Conservation (phyloP, 352 stramenopile genomes). For the Pythium oligandrum region DNA sequence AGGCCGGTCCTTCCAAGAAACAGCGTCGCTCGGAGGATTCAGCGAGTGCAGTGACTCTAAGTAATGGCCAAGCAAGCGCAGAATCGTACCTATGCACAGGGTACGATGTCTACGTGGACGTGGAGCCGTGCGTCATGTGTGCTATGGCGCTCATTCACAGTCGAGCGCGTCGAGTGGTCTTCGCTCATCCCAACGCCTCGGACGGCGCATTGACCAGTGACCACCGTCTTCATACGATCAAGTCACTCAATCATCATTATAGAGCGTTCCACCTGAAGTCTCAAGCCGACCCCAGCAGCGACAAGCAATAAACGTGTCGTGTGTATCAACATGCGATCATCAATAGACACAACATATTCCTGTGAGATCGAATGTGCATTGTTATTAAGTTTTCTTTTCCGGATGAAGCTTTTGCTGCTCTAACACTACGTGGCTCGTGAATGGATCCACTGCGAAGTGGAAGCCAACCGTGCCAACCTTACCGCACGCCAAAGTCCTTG, state of each 20-base stretch:
- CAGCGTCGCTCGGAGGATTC: conserved; percentile 11
- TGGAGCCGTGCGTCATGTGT: conserved; percentile 86
- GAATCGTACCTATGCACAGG: conserved; percentile 87
- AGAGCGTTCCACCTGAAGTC: conserved; percentile 58
- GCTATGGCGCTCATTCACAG: conserved; percentile 89
- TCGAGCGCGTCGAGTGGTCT: conserved; percentile 75
- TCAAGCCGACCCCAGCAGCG: no score
- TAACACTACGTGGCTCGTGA: no score
- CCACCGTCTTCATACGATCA: conserved; percentile 73
- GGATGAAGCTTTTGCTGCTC: no score
- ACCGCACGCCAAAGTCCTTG: conserved; percentile 52
- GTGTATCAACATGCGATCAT: no score
- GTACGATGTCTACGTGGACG: conserved; percentile 83
- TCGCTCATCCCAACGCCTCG: conserved; percentile 40
- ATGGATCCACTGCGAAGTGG: no score
- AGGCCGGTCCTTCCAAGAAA: conserved; percentile 23
- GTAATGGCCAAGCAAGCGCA: conserved; percentile 5
- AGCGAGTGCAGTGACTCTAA: background rate
- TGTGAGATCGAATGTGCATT: no score
- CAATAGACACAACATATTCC: no score
- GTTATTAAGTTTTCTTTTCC: no score
- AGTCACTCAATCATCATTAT: conserved; percentile 87
- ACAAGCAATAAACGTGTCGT: no score
- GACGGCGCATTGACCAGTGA: conserved; percentile 62
- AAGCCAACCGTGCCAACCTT: background rate